Conservation (phyloP, 352 stramenopile species). For the Hyaloperonospora arabidopsidis region DNA sequence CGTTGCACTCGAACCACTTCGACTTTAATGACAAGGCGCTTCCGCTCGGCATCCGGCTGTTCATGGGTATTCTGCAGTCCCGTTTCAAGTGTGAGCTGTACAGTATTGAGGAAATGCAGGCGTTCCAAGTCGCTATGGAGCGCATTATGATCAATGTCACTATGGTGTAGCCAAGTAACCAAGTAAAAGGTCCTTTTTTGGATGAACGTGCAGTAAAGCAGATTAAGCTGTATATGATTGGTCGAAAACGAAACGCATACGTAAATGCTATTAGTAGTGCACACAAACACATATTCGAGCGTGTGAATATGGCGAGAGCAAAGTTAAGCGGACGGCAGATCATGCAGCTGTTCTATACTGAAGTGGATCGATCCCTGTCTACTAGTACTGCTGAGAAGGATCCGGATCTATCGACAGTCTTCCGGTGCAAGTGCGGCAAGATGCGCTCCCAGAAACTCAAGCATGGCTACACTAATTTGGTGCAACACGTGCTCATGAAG, state of each 20-base stretch:
- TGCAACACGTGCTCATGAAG: conserved; percentile 58
- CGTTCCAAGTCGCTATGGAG: conserved; percentile 73
- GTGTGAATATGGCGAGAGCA: conserved; percentile 13
- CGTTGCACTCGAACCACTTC: conserved; percentile 72
- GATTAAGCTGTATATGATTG: conserved; percentile 5
- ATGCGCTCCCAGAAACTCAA: conserved; percentile 41
- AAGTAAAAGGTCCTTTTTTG: background rate
- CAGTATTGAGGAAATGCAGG: conserved; percentile 58
- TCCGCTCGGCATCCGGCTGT: conserved; percentile 73
- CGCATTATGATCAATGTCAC: conserved; percentile 44
- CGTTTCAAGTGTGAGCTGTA: conserved; percentile 62
- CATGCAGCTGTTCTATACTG: conserved; percentile 42
- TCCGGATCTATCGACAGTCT: conserved; percentile 18
- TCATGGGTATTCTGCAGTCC: conserved; percentile 63
- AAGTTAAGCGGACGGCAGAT: conserved; percentile 40
- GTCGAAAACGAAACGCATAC: conserved; percentile 6
- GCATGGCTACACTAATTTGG: conserved; percentile 55
- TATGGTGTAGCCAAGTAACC: conserved; percentile 22
- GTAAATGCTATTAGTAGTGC: too few relatives aligned
- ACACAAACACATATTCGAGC: background rate
- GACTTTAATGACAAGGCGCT: conserved; percentile 84
- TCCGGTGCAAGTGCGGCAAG: conserved; percentile 61
- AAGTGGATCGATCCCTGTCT: conserved; percentile 11
- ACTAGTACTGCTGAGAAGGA: conserved; percentile 1
- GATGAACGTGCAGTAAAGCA: background rate